Conservation (phyloP, 768 basidiomycete genomes). For the Suillus discolor region DNA sequence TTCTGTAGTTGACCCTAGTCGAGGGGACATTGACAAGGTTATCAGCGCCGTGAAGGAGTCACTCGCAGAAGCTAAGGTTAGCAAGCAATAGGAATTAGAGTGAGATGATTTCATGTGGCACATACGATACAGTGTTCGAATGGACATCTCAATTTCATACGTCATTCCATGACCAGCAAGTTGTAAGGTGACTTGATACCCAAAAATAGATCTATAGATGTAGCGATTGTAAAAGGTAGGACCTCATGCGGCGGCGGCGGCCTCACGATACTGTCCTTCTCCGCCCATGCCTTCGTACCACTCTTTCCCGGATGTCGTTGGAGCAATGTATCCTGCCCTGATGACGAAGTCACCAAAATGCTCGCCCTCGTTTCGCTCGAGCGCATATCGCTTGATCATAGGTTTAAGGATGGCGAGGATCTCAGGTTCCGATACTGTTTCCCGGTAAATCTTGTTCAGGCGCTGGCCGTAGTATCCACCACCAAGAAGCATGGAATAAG, state of each 20-base stretch:
- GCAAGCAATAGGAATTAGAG: constrained; percentile 15
- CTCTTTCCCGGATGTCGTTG: constrained; percentile 78
- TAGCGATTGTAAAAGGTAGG: background rate
- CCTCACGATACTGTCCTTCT: constrained; percentile 59
- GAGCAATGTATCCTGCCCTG: constrained; percentile 85
- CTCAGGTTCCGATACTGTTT: constrained; percentile 88
- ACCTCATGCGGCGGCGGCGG: constrained; percentile 13
- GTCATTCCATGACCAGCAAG: background rate
- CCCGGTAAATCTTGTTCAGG: constrained; percentile 94
- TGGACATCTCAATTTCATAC: background rate
- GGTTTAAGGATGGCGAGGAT: constrained; percentile 86
- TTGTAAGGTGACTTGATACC: background rate
- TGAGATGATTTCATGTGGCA: background rate
- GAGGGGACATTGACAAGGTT: constrained; percentile 79
- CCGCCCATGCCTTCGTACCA: constrained; percentile 90
- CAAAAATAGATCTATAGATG: background rate
- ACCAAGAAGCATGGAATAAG: constrained; percentile 93
- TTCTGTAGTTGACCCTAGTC: constrained; percentile 67
- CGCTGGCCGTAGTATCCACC: constrained; percentile 95
- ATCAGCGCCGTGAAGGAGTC: constrained; percentile 64
- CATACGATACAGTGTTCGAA: background rate
- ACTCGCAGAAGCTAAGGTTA: constrained; percentile 39
- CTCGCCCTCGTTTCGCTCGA: constrained; percentile 86
- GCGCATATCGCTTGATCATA: constrained; percentile 94
- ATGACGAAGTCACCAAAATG: constrained; percentile 96